Base-by-base conservation (phyloP, 1,284 basidiomycete genomes). In the Serendipita sp. region DNA sequence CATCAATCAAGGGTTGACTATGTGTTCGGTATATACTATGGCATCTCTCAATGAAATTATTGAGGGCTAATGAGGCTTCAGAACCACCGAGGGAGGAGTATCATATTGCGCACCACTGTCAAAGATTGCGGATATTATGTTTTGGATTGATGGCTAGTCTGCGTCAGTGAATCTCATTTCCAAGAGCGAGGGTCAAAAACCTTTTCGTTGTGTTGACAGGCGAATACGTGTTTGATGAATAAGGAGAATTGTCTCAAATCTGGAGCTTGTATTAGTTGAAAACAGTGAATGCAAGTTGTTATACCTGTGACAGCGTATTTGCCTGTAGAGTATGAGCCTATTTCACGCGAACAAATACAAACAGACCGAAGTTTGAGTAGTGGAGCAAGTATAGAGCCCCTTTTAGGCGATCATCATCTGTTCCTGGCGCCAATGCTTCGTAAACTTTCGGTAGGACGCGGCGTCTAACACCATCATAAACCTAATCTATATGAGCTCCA, bases 391-490 rank as follows among this genome's bases (percentile, higher is more conserved):
- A 93, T 8, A 97, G 74, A 0, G 93, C 92, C 13, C 91, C 91
- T 75, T 97, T 96, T 83, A 93, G 91, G 49, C 86, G 80, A 72
- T 94, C 91, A 68, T 92, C 90, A 47, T 91, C 88, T 26, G 79
- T 81, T 1, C 86, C 88, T 2, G 85, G 82, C 62, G 83, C 78
- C 53, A 95, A 75, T 0, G 86, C 82, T 41, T 82, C 76, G 68
- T 91, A 85, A 1, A 93, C 74, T 47, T 78, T 74, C 1, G 88
- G 81, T 69, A 87, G 73, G 68, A 83, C 85, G 53, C 78, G 82
- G 61, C 79, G 82, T 68, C 77, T 82, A 68, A 85, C 76, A 4
- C 92, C 92, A 68, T 93, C 88, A 70, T 90, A 95, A 17, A 81
- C 75, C 80, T 87, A 62, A 43, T 61, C 2, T 50, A 26, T 5